Evolutionary conservation across 2,329 filamentous ascomycete genomes (phyloP), one percentile per base, ranked within the genome.

Genomic region (Fusarium denticulatum): DNA sequence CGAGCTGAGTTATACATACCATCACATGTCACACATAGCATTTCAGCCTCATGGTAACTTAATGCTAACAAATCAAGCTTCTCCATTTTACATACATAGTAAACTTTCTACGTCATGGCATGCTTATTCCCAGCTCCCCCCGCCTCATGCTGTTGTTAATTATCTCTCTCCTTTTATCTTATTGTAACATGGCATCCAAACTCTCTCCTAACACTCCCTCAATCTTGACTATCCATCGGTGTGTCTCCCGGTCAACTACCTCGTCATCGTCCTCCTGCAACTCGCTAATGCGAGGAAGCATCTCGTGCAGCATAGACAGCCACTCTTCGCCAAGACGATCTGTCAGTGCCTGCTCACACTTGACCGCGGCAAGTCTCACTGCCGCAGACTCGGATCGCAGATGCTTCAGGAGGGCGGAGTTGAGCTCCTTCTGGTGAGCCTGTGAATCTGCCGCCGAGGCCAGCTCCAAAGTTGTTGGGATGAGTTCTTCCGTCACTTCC

Each of bases 241-340:
- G 89, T 42, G 95, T 96, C 85, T 97, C 95, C 79, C 91, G 87
- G 85, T 99, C 96, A 30, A 99, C 96, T 34, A 88, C 88, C 84
- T 98, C 96, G 79, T 98, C 95, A 76, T 98, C 96, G 81, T 99
- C 96, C 80, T 99, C 96, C 84, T 97, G 93, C 79, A 97, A 82
- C 85, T 99, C 96, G 79, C 94, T 97, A 77, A 99, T 97, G 73
- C 96, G 94, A 26, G 97, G 96, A 81, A 99, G 84, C 93, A 98
- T 98, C 88, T 99, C 96, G 0, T 96, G 94, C 80, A 98, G 82
- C 85, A 97, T 89, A 3, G 91, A 89, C 67, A 99, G 84, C 96
- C 96, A 99, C 80, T 99, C 96, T 81, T 98, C 95, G 67, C 95
- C 95, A 32, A 98, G 84, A 53, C 90, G 87, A 75, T 93, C 90